phyloP scores from a whole-genome alignment of 768 basidiomycete species.

The Suillus plorans region DNA sequence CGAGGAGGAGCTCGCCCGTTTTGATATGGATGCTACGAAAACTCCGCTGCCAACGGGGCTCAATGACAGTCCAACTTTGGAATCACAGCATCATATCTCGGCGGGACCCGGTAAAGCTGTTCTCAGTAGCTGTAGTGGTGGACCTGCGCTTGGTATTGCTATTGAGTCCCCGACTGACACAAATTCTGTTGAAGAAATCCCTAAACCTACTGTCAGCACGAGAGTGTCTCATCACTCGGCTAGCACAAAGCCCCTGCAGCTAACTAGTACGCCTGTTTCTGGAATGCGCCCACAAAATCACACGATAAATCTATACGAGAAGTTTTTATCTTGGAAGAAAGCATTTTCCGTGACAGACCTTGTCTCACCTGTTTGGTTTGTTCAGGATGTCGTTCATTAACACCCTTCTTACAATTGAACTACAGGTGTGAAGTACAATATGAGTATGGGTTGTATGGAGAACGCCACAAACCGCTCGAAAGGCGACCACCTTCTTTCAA shows the following conservation, averaged over 20 bases:
- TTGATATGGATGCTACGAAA: conserved; percentile 41
- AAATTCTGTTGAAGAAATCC: neutral
- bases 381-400: neutral
- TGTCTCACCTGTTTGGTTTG: conserved; percentile 59
- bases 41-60: conserved; percentile 10
- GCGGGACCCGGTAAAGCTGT: neutral
- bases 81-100: conserved; percentile 6
- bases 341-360: conserved; percentile 64
- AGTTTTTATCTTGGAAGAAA: conserved; percentile 43
- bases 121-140: conserved; percentile 12
- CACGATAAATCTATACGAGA: conserved; percentile 35
- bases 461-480: conserved; percentile 46
- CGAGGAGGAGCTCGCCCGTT: conserved; percentile 50
- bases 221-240: neutral
- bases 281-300: neutral
- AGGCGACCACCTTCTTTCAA: conserved; percentile 56
- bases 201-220: too few species aligned
- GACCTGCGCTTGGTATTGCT: conserved; percentile 33
- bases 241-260: neutral
- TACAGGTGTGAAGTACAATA: conserved; percentile 78
- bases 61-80: neutral
- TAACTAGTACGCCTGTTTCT: neutral
- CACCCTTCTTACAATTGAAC: conserved; percentile 4
- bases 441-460: conserved; percentile 71
- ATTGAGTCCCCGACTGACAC: conserved; percentile 32